Percentiles rank a stretch among this genome's conserved stretches.
phyloP scores from a whole-genome alignment of 2,329 filamentous ascomycete species.

The Aspergillus carbonarius region DNA sequence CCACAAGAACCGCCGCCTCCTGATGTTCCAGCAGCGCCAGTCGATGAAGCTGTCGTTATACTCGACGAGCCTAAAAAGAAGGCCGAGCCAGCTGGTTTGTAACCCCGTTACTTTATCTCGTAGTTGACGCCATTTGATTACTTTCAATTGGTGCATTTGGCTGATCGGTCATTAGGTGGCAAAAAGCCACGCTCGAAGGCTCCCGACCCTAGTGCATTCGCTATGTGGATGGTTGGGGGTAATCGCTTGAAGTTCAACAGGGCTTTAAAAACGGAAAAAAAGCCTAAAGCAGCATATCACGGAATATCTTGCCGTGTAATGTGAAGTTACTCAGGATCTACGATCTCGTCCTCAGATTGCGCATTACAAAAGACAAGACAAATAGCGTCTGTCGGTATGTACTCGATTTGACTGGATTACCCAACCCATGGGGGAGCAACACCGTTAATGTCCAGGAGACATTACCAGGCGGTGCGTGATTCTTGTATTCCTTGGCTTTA shows the following conservation, averaged over 20 bases:
- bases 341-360: slow-evolving; percentile 8
- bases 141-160: background rate
- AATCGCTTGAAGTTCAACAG: slow-evolving; percentile 30
- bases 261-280: slow-evolving; percentile 50
- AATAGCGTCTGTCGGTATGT: background rate
- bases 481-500: background rate
- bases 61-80: slow-evolving; percentile 35
- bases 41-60: slow-evolving; percentile 15
- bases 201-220: slow-evolving; percentile 37
- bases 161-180: slow-evolving; percentile 15
- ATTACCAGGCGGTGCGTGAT: background rate
- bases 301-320: slow-evolving; percentile 31
- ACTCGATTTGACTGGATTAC: background rate
- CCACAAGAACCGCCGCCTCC: slow-evolving; percentile 22
- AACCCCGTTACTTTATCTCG: background rate
- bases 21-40: slow-evolving; percentile 18
- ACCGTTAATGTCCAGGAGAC: background rate
- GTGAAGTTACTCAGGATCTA: slow-evolving; percentile 19
- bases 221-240: slow-evolving; percentile 47
- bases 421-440: background rate
- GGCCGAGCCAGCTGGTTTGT: slow-evolving; percentile 33
- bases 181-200: slow-evolving; percentile 34
- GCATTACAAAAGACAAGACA: background rate
- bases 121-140: background rate
- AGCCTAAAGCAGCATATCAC: slow-evolving; percentile 38